A percentile compares a stretch with the other conserved stretches of the same genome.
phyloP scores from a whole-genome alignment of 2,329 filamentous ascomycete species.

The Venturia oleaginea region DNA sequence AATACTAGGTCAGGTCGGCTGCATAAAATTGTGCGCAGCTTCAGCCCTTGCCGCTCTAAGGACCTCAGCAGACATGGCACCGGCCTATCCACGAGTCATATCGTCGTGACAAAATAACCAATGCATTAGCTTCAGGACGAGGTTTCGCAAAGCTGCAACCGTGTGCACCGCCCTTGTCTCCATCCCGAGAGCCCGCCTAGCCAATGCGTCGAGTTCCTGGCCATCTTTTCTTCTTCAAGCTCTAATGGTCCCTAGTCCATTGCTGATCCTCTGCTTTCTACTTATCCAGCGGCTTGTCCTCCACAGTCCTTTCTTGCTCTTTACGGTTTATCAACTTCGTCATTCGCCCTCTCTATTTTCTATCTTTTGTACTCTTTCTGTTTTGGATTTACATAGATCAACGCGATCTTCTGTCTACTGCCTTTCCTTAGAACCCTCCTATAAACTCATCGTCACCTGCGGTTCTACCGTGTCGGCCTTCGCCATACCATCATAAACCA shows the following conservation, averaged over 20 bases:
- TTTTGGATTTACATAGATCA: conserved; percentile 14
- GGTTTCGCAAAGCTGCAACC: conserved; percentile 24
- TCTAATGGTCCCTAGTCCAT: conserved; percentile 30
- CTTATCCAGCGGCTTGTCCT: conserved; percentile 30
- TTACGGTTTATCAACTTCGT: conserved; percentile 35
- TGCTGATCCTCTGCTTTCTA: conserved; percentile 28
- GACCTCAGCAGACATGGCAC: neutral
- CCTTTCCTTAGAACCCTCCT: conserved; percentile 29
- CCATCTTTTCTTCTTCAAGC: conserved; percentile 34
- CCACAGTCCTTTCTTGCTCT: conserved; percentile 27
- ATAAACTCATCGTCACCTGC: conserved; percentile 17
- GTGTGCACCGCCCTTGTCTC: conserved; percentile 8
- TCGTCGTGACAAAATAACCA: conserved; percentile 21
- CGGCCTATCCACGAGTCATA: conserved; percentile 14
- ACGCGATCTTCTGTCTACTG: conserved; percentile 25
- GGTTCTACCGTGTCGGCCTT: conserved; percentile 5
- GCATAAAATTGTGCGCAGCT: conserved; percentile 6
- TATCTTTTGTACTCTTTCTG: conserved; percentile 25
- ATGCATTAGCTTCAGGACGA: conserved; percentile 28
- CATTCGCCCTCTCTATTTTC: conserved; percentile 29
- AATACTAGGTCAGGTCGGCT: conserved; percentile 6
- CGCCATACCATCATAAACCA: neutral
- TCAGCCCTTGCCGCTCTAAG: conserved; percentile 16
- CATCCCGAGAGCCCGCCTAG: conserved; percentile 10
- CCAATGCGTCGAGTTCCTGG: conserved; percentile 23